Evolutionary conservation across 805 yeast species (phyloP), one percentile per base, ranked within the genome.

Genomic region (Yamadazyma nakazawae): DNA sequence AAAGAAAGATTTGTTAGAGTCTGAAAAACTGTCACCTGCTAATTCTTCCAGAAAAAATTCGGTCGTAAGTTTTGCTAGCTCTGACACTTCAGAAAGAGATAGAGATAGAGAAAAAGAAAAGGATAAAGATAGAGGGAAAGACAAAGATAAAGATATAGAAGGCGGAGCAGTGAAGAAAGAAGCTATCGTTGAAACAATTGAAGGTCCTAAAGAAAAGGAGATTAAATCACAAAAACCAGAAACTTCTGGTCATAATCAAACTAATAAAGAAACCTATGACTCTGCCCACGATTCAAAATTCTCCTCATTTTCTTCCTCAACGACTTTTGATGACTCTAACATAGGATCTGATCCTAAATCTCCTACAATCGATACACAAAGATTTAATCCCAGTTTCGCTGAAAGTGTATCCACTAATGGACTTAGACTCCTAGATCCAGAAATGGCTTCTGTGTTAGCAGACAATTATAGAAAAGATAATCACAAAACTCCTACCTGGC

Each of bases 41-140:
- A 62, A 60, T 47, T 65, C 68, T 36, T 58, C 68, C 6, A 60
- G 82, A 47, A 74, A 76, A 54, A 74, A 74, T 56, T 73, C 80
- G 16, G 73, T 70, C 35, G 78, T 74, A 25, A 71, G 79, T 59
- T 75, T 76, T 62, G 78, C 78, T 9, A 43, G 39, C 32, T 32
- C 42, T 17, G 42, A 43, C 12, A 25, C 47, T 5, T 26, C 43
- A 12, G 40, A 34, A 16, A 40, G 14, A 28, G 32, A 21, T 4
- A 21, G 7, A 7, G 34, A 16, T 11, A 25, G 30, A 9, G 6
- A 9, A 39, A 28, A 5, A 26, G 42, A 38, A 8, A 32, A n/a
- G 13, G 34, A 26, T 17, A 38, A 13, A 38, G 42, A 35, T 18
- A 13, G 24, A 13, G 8, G 6, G 24, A 12, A 17, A 12, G 37